Percentiles rank a stretch among this genome's conserved stretches.
phyloP scores from a whole-genome alignment of 202 grass and related monocot species.

The Dendrocalamus latiflorus region DNA sequence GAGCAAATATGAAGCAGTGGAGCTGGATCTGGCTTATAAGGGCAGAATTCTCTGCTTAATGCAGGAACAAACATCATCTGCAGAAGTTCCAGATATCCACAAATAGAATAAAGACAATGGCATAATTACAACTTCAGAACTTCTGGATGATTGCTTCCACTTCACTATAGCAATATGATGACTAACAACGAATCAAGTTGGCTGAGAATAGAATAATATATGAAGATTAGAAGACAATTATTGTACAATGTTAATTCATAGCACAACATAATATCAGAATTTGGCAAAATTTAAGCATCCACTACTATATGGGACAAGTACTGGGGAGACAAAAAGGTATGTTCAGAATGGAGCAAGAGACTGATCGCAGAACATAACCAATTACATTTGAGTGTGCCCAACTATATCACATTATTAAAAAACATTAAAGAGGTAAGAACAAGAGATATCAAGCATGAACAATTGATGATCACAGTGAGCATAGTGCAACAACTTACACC shows the following conservation, averaged over 20 bases:
- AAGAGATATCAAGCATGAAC: neutral
- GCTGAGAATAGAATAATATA: neutral
- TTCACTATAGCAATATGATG: neutral
- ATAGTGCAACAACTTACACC: conserved; percentile 47
- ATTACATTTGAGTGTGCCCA: neutral
- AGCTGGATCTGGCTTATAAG: conserved; percentile 90
- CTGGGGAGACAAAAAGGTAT: neutral
- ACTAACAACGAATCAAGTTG: neutral
- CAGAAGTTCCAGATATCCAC: neutral
- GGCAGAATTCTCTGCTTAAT: conserved; percentile 88
- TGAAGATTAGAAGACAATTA: neutral
- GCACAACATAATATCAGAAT: neutral
- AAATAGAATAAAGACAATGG: neutral
- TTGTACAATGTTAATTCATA: neutral
- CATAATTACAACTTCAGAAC: neutral
- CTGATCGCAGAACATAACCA: neutral
- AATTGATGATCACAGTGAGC: neutral
- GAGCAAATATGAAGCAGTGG: conserved; percentile 90
- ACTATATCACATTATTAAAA: neutral
- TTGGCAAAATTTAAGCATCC: neutral
- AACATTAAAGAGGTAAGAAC: neutral
- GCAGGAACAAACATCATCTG: conserved; percentile 71
- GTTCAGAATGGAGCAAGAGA: neutral
- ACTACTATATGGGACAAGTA: neutral
- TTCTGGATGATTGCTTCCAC: neutral